Percentiles rank a stretch among this genome's conserved stretches.
phyloP scores from a whole-genome alignment of 2,329 filamentous ascomycete species.

The Colletotrichum gloeosporioides region DNA sequence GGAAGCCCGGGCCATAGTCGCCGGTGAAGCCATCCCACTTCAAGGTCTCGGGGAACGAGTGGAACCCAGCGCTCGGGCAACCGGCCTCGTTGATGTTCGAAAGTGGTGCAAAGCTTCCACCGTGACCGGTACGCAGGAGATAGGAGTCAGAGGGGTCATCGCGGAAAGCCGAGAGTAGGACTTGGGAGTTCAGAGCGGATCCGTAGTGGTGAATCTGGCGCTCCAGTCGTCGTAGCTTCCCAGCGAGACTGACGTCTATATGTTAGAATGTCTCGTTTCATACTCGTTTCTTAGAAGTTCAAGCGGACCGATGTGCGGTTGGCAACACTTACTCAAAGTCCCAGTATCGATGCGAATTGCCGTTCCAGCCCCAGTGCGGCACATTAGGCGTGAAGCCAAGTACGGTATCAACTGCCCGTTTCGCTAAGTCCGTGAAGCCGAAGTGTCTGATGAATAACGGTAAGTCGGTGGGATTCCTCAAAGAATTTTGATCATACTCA shows the following conservation, averaged over 20 bases:
- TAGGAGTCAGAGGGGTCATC: conserved; percentile 50
- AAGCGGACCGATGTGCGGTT: conserved; percentile 42
- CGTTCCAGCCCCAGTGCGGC: conserved; percentile 67
- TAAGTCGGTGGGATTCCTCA: neutral
- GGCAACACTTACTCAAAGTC: conserved; percentile 45
- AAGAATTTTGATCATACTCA: conserved; percentile 24
- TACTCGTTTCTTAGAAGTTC: neutral
- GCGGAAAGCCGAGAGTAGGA: conserved; percentile 57
- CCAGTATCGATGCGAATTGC: conserved; percentile 66
- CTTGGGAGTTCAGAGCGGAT: conserved; percentile 61
- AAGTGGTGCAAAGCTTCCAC: conserved; percentile 57
- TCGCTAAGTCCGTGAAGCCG: conserved; percentile 45
- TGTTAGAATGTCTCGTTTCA: neutral
- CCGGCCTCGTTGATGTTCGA: conserved; percentile 61
- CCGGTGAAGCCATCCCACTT: conserved; percentile 62
- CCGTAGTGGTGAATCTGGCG: conserved; percentile 67
- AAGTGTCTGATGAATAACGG: conserved; percentile 44
- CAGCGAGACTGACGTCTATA: neutral
- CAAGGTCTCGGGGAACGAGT: conserved; percentile 60
- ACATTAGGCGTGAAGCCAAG: conserved; percentile 62
- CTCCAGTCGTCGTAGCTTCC: conserved; percentile 29
- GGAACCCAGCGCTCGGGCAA: conserved; percentile 60
- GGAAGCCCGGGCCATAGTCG: conserved; percentile 61
- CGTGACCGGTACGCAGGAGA: conserved; percentile 59
- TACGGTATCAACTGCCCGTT: conserved; percentile 58